phyloP scores from a whole-genome alignment of 2,329 filamentous ascomycete species.

The Westerdykella aurantiaca region DNA sequence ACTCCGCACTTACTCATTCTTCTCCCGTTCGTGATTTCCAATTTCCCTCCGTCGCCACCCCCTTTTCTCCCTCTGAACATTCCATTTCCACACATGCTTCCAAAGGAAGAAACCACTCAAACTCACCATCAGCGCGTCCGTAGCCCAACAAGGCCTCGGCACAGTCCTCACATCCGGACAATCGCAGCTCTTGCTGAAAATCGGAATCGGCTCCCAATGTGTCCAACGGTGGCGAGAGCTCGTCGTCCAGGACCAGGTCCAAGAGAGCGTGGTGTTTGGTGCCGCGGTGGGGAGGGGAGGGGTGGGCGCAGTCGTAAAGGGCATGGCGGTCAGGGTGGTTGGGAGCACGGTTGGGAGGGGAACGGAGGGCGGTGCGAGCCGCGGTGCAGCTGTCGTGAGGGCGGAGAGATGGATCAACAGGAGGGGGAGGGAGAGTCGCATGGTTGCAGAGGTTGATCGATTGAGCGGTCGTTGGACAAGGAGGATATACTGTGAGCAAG shows the following conservation, averaged over 20 bases:
- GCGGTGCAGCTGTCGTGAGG: conserved; percentile 7
- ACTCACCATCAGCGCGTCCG: conserved; percentile 24
- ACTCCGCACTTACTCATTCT: background rate
- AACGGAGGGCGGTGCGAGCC: conserved; percentile 7
- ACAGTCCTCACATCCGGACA: conserved; percentile 19
- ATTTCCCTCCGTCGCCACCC: background rate
- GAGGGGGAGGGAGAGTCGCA: conserved; percentile 10
- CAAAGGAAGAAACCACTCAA: background rate
- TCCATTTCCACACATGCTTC: background rate
- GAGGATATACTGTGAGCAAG: too few species aligned
- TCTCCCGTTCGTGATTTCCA: background rate
- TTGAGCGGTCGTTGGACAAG: too few species aligned
- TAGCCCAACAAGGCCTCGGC: conserved; percentile 25
- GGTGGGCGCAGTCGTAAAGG: conserved; percentile 2
- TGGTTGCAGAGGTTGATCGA: conserved; percentile 3
- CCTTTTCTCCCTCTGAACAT: background rate
- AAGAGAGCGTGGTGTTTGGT: too few species aligned
- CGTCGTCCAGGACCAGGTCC: background rate
- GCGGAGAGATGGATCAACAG: background rate
- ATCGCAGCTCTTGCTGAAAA: conserved; percentile 50
- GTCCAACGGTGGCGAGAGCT: conserved; percentile 43
- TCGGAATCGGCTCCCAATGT: conserved; percentile 49
- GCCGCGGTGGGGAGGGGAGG: too few species aligned
- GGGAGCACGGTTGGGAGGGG: conserved; percentile 7
- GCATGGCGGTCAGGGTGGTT: conserved; percentile 1